Evolutionary conservation across 2,329 filamentous ascomycete species (phyloP).

Genomic region (Penicillium brasilianum): DNA sequence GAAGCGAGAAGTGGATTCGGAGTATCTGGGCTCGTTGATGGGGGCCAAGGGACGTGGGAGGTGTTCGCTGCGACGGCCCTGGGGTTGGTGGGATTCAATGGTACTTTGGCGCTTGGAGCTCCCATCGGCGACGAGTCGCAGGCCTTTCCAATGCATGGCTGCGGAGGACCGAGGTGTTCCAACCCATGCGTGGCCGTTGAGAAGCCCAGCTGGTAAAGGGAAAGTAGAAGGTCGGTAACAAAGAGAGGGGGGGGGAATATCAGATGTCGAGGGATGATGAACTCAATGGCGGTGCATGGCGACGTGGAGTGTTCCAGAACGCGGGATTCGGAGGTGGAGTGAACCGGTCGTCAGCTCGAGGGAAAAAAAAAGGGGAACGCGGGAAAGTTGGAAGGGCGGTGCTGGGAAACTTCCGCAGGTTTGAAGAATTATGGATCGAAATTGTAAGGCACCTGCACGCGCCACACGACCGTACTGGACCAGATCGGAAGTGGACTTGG

Average conservation of each 20-base stretch:
- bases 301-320: slow-evolving; percentile 33
- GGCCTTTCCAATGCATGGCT: slow-evolving; percentile 49
- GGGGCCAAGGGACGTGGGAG: slow-evolving; percentile 41
- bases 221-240: neutral
- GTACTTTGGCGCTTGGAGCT: slow-evolving; percentile 43
- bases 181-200: slow-evolving; percentile 26
- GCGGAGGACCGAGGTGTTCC: slow-evolving; percentile 26
- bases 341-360: slow-evolving; percentile 28
- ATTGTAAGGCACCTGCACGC: slow-evolving; percentile 3
- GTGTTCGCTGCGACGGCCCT: slow-evolving; percentile 45
- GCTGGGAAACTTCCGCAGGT: neutral
- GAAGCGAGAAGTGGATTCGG: slow-evolving; percentile 42
- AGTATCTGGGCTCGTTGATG: slow-evolving; percentile 38
- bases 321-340: slow-evolving; percentile 30
- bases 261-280: neutral
- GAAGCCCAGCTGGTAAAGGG: neutral
- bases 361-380: slow-evolving; percentile 32
- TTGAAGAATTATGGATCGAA: neutral
- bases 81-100: slow-evolving; percentile 35
- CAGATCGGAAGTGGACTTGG: neutral
- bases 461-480: slow-evolving; percentile 4
- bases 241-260: slow-evolving; percentile 3
- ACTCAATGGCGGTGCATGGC: slow-evolving; percentile 22
- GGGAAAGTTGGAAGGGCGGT: slow-evolving; percentile 20
- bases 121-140: slow-evolving; percentile 43